Evolutionary conservation across 1,284 basidiomycete genomes (phyloP), one percentile per base, ranked within the genome.

Genomic region (Peniophora sp.): DNA sequence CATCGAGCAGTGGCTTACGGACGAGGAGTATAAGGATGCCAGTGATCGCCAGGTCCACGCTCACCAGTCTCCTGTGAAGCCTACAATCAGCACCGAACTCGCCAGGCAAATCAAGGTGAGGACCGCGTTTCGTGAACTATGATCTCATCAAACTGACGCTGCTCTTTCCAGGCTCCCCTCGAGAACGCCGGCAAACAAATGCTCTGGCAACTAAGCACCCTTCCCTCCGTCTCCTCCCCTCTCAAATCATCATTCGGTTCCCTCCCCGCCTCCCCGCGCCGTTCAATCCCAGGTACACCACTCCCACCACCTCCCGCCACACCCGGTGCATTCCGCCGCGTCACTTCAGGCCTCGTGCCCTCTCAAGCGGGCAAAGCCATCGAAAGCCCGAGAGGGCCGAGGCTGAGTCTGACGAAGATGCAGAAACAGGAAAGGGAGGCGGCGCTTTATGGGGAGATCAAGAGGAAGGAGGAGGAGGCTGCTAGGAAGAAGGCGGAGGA

Each of bases 401-500:
- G 27, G 27, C 12, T 32, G 27, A 32, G 27, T 12, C 12, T 32
- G 27, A 41, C 85, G 1, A 88, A 86, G 63, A 87, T 84, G 83
- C 87, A 89, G 64, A 89, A 88, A 55, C 86, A 89, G 61, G 86
- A 89, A 58, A 62, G 86, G 35, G 86, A 89, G 57, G 87, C 86
- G 57, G 72, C 73, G 51, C 67, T 70, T 43, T 69, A 70, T 53
- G 64, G 69, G 55, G 72, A 68, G 37, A 41, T 20, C 8, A 41
- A 15, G 18, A 41, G 18, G 56, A 66, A 67, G 50, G 55, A 56
- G 45, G 34, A 66, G 61, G 58, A 62, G 62, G 23, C 59, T 60
- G 44, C 62, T 9, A 53, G 64, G 54, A 63, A 60, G 51, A 57
- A 55, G 24, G 60, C 61, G 46, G 54, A 52, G 24, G 56, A 63